Percentiles rank a stretch among this genome's conserved stretches.
phyloP scores from a whole-genome alignment of 2,329 filamentous ascomycete species.

The Beauveria australis region DNA sequence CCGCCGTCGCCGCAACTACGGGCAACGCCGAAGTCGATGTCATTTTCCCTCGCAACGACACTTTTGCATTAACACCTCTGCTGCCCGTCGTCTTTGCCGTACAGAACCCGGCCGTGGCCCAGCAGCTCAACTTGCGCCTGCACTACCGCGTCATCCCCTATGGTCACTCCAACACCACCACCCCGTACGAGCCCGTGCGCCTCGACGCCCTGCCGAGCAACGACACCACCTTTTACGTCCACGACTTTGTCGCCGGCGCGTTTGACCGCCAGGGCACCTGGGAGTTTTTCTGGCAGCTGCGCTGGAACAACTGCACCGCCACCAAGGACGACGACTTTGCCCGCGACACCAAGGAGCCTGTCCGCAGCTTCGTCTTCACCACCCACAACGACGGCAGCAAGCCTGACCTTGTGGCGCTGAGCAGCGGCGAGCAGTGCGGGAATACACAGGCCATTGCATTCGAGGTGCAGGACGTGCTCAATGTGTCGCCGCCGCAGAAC shows the following conservation, averaged over 20 bases:
- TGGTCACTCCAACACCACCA: not conserved
- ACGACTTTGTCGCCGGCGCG: not conserved
- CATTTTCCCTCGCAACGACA: slow-evolving; percentile 5
- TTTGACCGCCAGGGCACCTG: not conserved
- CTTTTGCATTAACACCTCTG: not conserved
- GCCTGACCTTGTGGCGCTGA: not conserved
- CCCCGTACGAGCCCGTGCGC: not conserved
- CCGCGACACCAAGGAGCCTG: not conserved
- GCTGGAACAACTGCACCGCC: slow-evolving; percentile 1
- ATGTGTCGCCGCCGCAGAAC: not conserved
- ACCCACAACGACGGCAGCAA: not conserved
- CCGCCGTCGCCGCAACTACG: not conserved
- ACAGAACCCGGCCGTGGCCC: not conserved
- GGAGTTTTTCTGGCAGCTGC: slow-evolving; percentile 7
- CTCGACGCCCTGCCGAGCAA: not conserved
- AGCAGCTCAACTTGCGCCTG: not conserved
- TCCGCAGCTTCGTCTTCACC: not conserved
- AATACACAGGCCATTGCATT: not conserved
- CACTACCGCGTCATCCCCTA: not conserved
- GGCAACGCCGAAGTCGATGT: slow-evolving; percentile 7
- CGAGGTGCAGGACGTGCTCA: not conserved
- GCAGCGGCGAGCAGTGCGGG: not conserved
- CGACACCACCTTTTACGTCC: not conserved
- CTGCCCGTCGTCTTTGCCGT: slow-evolving; percentile 6
- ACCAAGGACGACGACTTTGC: not conserved